phyloP scores from a whole-genome alignment of 1,284 basidiomycete genomes.

The Irpex sp. region DNA sequence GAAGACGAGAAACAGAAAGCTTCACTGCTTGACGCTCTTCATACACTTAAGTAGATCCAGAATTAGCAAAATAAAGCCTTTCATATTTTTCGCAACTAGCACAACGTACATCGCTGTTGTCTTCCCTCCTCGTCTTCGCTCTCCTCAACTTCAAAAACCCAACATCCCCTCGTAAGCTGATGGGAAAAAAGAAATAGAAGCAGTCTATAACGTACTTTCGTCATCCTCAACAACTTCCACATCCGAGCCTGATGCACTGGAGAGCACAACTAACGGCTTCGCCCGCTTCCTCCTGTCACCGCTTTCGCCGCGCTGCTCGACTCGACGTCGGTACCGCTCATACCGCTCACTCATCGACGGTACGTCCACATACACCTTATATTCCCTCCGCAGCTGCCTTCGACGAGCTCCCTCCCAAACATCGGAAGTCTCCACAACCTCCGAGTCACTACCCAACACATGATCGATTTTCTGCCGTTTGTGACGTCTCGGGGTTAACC shows the following conservation, averaged over 20 bases:
- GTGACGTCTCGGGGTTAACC: neutral
- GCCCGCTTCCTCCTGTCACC: neutral
- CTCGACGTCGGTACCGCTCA: neutral
- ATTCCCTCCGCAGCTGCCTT: neutral
- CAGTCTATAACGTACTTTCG: neutral
- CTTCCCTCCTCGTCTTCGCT: constrained; percentile 6
- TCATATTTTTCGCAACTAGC: neutral
- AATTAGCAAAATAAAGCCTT: neutral
- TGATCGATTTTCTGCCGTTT: neutral
- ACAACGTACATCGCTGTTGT: neutral
- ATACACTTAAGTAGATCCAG: constrained; percentile 6
- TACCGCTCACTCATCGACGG: constrained; percentile 5
- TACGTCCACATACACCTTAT: constrained; percentile 14
- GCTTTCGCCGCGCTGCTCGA: neutral
- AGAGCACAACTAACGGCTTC: neutral
- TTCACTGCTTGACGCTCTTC: constrained; percentile 35
- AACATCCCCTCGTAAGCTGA: neutral
- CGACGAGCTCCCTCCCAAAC: neutral
- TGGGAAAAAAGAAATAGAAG: neutral
- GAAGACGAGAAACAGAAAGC: constrained; percentile 41
- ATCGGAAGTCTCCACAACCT: constrained; percentile 8
- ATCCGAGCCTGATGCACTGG: neutral
- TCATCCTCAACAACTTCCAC: neutral
- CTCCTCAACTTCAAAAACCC: neutral
- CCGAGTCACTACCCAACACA: neutral